Percentiles rank a stretch among this genome's conserved stretches.
phyloP scores from a whole-genome alignment of 2,329 filamentous ascomycete species.

The Nothophoma quercina region DNA sequence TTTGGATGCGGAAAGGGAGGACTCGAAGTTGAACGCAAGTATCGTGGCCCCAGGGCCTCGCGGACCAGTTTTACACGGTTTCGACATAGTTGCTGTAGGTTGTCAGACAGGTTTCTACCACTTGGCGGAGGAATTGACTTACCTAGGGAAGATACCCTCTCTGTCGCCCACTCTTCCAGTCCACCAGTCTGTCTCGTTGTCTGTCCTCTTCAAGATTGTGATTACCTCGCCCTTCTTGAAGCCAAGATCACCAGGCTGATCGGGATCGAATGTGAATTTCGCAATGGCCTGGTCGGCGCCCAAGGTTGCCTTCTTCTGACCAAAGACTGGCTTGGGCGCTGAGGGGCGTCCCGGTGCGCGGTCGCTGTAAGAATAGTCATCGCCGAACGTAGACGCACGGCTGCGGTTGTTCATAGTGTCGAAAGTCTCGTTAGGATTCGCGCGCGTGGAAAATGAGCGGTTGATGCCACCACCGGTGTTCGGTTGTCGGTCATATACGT shows the following conservation, averaged over 20 bases:
- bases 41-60: not conserved
- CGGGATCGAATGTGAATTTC: constrained; percentile 91
- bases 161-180: constrained; percentile 85
- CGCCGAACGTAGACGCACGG: constrained; percentile 53
- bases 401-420: constrained; percentile 51
- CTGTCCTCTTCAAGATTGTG: constrained; percentile 91
- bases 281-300: constrained; percentile 83
- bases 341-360: constrained; percentile 75
- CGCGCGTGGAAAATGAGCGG: constrained; percentile 60
- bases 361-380: constrained; percentile 64
- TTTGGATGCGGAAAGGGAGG: constrained; percentile 7
- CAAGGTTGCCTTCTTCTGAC: constrained; percentile 54
- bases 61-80: constrained; percentile 31
- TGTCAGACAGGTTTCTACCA: not conserved
- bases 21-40: constrained; percentile 3
- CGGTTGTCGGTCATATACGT: constrained; percentile 70
- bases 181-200: constrained; percentile 97
- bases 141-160: constrained; percentile 93
- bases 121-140: constrained; percentile 30
- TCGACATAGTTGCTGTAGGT: constrained; percentile 51
- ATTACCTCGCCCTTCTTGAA: constrained; percentile 99
- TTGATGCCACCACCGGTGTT: constrained; percentile 48
- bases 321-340: constrained; percentile 88
- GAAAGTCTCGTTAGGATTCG: constrained; percentile 60
- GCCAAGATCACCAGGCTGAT: constrained; percentile 88